Evolutionary conservation across 495 filamentous ascomycete species (phyloP).

Genomic region (Aspergillus sparsus): DNA sequence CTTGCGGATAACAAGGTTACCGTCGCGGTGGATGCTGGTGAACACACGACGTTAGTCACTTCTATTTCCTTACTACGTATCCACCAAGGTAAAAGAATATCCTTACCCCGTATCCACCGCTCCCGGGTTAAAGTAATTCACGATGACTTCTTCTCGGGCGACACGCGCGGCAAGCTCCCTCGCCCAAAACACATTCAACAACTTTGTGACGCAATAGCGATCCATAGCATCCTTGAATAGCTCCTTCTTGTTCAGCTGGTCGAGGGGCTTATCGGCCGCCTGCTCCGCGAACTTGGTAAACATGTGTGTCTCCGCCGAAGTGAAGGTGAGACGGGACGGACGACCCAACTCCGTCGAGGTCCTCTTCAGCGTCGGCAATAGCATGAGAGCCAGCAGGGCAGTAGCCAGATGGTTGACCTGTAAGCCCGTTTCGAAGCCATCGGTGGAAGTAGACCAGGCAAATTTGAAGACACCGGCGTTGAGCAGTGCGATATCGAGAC

Average conservation of each 20-base stretch:
- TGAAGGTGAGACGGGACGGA: constrained; percentile 14
- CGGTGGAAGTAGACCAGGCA: not conserved
- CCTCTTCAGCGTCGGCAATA: constrained; percentile 4
- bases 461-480: constrained; percentile 3
- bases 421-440: constrained; percentile 8
- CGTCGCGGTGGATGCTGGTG: not conserved
- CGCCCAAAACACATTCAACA: constrained; percentile 22
- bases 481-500: constrained; percentile 6
- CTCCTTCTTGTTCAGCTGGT: constrained; percentile 11
- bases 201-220: constrained; percentile 23
- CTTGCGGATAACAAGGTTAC: not conserved
- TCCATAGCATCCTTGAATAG: constrained; percentile 14
- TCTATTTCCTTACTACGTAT: no score
- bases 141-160: constrained; percentile 18
- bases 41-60: no score
- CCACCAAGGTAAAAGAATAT: not conserved
- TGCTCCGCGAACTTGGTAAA: constrained; percentile 14
- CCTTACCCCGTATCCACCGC: not conserved
- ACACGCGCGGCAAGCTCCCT: constrained; percentile 17
- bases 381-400: constrained; percentile 14
- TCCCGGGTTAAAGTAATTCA: constrained; percentile 24
- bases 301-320: constrained; percentile 21
- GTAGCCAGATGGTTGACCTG: constrained; percentile 24
- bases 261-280: constrained; percentile 8
- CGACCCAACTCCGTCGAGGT: not conserved